Percentiles rank a stretch among this genome's conserved stretches.
phyloP scores from a whole-genome alignment of 805 yeast genomes.

The Hermanozyma aechmeae region DNA sequence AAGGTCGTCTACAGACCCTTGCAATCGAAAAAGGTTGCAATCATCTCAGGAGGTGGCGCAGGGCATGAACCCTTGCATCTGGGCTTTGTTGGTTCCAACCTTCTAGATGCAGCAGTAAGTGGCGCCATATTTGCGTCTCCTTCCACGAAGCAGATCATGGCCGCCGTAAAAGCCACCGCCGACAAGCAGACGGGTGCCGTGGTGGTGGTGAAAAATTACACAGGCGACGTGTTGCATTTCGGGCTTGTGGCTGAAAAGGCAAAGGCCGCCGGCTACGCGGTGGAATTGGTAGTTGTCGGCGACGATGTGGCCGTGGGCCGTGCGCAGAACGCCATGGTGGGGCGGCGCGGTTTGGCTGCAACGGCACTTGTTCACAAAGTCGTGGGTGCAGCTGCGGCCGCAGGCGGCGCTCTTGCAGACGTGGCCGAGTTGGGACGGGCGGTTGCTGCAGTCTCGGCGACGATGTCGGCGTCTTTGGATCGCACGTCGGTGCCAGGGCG shows the following conservation, averaged over 20 bases:
- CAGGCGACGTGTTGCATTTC: constrained; percentile 90
- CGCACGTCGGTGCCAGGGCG: constrained; percentile 88
- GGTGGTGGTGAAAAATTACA: constrained; percentile 81
- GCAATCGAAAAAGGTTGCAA: constrained; percentile 48
- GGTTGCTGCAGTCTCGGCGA: constrained; percentile 60
- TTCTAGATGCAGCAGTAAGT: constrained; percentile 79
- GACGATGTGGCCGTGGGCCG: constrained; percentile 96
- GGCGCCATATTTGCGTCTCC: constrained; percentile 95
- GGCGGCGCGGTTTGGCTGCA: constrained; percentile 92
- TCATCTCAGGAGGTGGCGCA: constrained; percentile 88
- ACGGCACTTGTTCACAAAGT: constrained; percentile 80
- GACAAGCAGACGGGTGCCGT: constrained; percentile 53
- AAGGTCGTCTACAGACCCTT: constrained; percentile 42
- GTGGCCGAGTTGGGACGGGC: constrained; percentile 51
- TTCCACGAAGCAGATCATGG: constrained; percentile 75
- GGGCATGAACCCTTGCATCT: constrained; percentile 96
- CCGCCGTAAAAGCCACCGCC: constrained; percentile 55
- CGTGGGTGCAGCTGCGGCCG: constrained; percentile 58
- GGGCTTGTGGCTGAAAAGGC: constrained; percentile 89
- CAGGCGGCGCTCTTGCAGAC: constrained; percentile 35
- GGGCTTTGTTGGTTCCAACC: constrained; percentile 81
- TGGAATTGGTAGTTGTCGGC: constrained; percentile 69
- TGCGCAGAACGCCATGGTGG: constrained; percentile 82
- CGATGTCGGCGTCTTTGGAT: constrained; percentile 84
- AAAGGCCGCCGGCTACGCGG: constrained; percentile 61